Base-by-base conservation (phyloP, 257 asterid genomes). In the Misopates orontium region DNA sequence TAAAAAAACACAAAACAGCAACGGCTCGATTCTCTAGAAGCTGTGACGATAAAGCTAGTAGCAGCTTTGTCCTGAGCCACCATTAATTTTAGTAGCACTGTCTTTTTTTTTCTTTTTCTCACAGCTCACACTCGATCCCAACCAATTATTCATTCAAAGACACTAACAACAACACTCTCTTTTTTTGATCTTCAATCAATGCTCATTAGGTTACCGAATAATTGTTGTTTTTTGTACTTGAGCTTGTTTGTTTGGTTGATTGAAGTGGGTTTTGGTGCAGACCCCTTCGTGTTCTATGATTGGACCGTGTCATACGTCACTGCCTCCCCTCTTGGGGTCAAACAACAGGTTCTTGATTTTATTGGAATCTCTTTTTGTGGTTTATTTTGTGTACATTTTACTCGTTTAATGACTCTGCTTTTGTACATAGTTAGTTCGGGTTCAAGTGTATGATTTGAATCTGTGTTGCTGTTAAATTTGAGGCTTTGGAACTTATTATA, bases 261-360 rank as follows among this genome's bases (percentile, higher is more conserved):
- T 5, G n/a, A 71, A 53, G 45, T 74, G 68, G 66, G 74, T 67
- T 80, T 83, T 18, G 94, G 85, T 2, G 84, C 59, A 61, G 96
- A 91, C 69, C 96, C 98, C 19, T 91, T 71, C 69, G 87, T 80
- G 32, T 80, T 68, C 80, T 85, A 79, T 62, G 96, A 88, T 72
- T 88, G 95, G 98, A 85, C 95, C 28, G 82, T 88, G 69, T 86
- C 96, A 54, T 91, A 88, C 78, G 45, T 87, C 75, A 74, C 90
- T 31, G 95, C 95, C 39, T 71, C 95, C 61, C 98, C 95, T 75
- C 96, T 91, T 21, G 98, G 98, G 59, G 76, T 83, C 55, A 85
- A 64, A 61, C 96, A 89, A 66, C 87, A 88, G 96, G 98, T 50
- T 36, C 1, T 40, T 10, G 55, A 6, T 23, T 20, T 23, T 51